Conservation (phyloP, 441 rosid species). For the Mallotus japonicus region DNA sequence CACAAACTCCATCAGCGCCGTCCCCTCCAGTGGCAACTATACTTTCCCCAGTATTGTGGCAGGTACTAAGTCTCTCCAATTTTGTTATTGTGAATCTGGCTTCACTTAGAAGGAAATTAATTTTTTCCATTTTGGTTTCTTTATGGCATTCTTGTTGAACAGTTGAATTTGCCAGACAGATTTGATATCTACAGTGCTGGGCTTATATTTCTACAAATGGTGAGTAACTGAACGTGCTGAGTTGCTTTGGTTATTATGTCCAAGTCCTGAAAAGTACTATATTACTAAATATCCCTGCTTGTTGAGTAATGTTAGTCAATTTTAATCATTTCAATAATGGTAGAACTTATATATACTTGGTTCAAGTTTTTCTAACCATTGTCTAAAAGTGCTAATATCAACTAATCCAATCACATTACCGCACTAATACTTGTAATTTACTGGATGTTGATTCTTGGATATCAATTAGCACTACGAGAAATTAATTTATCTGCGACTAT, state of each 20-base stretch:
- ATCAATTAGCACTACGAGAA: not conserved
- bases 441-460: not conserved
- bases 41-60: slow-evolving; percentile 97
- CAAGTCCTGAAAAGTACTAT: not conserved
- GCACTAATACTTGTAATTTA: not conserved
- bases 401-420: not conserved
- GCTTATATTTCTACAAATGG: slow-evolving; percentile 92
- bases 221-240: slow-evolving; percentile 34
- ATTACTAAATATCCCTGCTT: not conserved
- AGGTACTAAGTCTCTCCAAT: slow-evolving; percentile 41
- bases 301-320: not conserved
- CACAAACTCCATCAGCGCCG: slow-evolving; percentile 98
- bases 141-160: slow-evolving; percentile 31
- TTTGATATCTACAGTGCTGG: slow-evolving; percentile 91
- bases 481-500: not conserved
- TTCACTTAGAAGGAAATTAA: slow-evolving; percentile 5
- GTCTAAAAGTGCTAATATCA: not conserved
- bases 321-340: not conserved
- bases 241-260: not conserved
- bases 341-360: not conserved
- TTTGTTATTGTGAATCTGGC: slow-evolving; percentile 13
- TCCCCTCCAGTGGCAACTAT: slow-evolving; percentile 93
- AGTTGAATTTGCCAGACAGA: slow-evolving; percentile 94
- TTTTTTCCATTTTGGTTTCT: slow-evolving; percentile 10
- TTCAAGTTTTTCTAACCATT: not conserved